Evolutionary conservation across 208 protist genomes (phyloP), one percentile per base, ranked within the genome.

Genomic region (Leishmania guyanensis): DNA sequence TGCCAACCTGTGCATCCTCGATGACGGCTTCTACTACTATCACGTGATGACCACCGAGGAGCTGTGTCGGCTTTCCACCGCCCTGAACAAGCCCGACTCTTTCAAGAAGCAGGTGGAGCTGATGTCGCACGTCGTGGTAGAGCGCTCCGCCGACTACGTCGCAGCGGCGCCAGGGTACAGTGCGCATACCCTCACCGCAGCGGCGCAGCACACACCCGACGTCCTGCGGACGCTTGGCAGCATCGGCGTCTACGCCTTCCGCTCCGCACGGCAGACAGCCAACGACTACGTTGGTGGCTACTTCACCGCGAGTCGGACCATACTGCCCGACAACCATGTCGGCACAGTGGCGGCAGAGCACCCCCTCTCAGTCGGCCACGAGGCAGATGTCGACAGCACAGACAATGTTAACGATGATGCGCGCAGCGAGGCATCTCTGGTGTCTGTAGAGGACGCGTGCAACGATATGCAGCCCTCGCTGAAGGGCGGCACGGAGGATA

Each of bases 11-110:
- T 87, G 79, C 78, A 87, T 93, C 75, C 81, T 95, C 22, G 83
- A 89, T 48, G 91, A 95, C 76, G 89, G 89, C 50, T 84, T 80
- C 74, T 88, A 89, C 51, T 89, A 91, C 81, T 95, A 88, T 79
- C 85, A 91, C 73, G 91, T 93, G 53, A 84, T 93, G 51, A 79
- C 80, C 5, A 78, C 81, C 3, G 84, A 92, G 54, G 89, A 95
- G 72, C 81, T 88, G 64, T 79, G 69, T n/a, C 68, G 80, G 5
- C 64, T 95, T 4, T 81, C 84, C 58, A 90, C 83, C 75, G 76
- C 86, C 14, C 80, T 89, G 43, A 88, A 73, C n/a, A 85, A 88
- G 68, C 90, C 88, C 26, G 91, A 91, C 43, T 87, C 87, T 9
- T 82, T 87, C 39, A 81, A 78, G 53, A 90, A 88, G 60, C 88